A percentile compares a stretch with the other conserved stretches of the same genome.
phyloP scores from a whole-genome alignment of 2,329 filamentous ascomycete genomes.

The Beauveria rudraprayagi region DNA sequence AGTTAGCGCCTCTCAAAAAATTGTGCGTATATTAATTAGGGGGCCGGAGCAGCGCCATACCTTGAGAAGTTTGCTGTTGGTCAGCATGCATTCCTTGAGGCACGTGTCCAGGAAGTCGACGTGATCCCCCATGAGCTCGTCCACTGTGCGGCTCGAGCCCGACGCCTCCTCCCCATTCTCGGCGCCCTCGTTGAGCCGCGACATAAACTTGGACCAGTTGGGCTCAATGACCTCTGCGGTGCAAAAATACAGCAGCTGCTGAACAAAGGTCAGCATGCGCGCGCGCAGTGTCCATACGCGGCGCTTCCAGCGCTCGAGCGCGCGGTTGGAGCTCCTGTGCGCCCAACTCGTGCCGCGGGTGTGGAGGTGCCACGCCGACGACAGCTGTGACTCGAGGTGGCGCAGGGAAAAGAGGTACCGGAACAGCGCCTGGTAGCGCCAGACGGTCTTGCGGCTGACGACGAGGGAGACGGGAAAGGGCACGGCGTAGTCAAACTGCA shows the following conservation, averaged over 20 bases:
- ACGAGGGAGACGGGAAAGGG: conserved; percentile 94
- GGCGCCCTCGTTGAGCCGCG: conserved; percentile 54
- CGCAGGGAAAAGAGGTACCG: conserved; percentile 85
- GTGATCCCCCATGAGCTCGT: conserved; percentile 98
- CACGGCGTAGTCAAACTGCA: conserved; percentile 89
- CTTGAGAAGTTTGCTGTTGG: conserved; percentile 86
- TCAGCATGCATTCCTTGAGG: conserved; percentile 97
- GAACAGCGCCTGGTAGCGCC: conserved; percentile 92
- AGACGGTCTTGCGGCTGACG: conserved; percentile 92
- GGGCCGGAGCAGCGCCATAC: conserved; percentile 39
- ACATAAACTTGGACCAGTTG: conserved; percentile 93
- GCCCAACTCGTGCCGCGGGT: conserved; percentile 75
- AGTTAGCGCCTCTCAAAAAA: background rate
- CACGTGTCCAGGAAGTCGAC: conserved; percentile 97
- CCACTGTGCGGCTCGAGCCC: conserved; percentile 62
- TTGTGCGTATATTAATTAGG: too few species aligned
- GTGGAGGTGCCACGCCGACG: conserved; percentile 84
- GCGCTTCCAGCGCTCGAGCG: conserved; percentile 86
- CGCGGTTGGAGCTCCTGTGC: conserved; percentile 63
- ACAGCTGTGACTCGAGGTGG: conserved; percentile 80
- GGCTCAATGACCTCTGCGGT: conserved; percentile 96
- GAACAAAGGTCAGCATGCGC: conserved; percentile 93
- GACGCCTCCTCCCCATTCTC: conserved; percentile 20
- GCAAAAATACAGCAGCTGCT: conserved; percentile 94
- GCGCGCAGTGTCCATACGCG: conserved; percentile 85